These are phyloP conservation scores for Botrytis paeoniae DNA, from an alignment of 2,329 filamentous ascomycete genomes.

Conservation along the genomic window DNA sequence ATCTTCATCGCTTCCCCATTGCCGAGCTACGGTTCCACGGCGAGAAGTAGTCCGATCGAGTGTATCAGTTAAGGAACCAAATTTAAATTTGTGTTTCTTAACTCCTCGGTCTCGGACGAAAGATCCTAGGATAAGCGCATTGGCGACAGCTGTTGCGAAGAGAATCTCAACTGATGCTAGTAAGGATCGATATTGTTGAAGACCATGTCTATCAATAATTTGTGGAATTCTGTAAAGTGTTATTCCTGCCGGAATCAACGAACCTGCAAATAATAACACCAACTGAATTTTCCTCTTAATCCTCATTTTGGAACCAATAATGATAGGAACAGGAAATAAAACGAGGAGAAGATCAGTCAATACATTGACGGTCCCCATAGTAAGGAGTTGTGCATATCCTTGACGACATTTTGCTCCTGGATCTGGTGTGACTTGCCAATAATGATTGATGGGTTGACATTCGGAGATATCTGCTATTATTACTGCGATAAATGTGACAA, in stretches of 20 bases:
- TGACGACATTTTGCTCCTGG: constrained; percentile 82
- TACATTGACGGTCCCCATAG: constrained; percentile 86
- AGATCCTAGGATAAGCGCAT: constrained; percentile 84
- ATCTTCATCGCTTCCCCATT: constrained; percentile 90
- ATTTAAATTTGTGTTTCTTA: constrained; percentile 83
- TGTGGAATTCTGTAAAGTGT: constrained; percentile 79
- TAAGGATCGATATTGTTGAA: constrained; percentile 84
- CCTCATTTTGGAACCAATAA: constrained; percentile 73
- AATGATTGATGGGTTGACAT: constrained; percentile 71
- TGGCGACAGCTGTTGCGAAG: constrained; percentile 82
- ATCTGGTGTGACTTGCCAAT: constrained; percentile 82
- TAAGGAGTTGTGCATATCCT: constrained; percentile 81
- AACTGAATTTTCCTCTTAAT: constrained; percentile 77
- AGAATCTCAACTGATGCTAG: constrained; percentile 88
- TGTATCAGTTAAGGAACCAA: constrained; percentile 58
- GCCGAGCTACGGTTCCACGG: constrained; percentile 51
- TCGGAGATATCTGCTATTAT: constrained; percentile 79
- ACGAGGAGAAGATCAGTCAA: constrained; percentile 86
- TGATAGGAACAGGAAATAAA: constrained; percentile 84
- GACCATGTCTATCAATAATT: constrained; percentile 66
- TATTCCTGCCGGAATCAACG: constrained; percentile 73
- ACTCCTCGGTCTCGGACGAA: constrained; percentile 87
- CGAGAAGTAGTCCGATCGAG: constrained; percentile 48
- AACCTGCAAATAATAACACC: constrained; percentile 77
- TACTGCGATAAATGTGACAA: constrained; percentile 75